Evolutionary conservation across 352 stramenopile species (phyloP).

Genomic region (Ochromonadaceae sp.): DNA sequence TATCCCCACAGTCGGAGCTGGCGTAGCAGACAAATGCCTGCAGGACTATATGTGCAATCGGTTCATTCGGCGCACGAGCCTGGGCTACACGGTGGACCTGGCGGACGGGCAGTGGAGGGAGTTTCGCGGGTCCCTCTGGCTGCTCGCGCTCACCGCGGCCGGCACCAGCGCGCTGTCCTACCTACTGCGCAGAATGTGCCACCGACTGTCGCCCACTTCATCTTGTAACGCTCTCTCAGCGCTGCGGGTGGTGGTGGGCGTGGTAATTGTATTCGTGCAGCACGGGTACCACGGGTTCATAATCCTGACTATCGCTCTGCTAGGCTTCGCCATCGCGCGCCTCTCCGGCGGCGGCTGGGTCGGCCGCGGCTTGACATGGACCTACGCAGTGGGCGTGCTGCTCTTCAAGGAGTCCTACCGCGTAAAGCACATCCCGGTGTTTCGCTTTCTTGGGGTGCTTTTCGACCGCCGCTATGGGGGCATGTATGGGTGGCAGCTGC

Average conservation of each 20-base stretch:
- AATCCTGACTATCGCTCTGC: conserved; percentile 22
- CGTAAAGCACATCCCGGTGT: not conserved
- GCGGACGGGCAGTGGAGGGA: conserved; percentile 38
- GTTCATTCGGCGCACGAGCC: no score
- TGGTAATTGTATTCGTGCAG: conserved; percentile 23
- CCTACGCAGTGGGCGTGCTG: conserved; percentile 28
- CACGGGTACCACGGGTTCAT: conserved; percentile 32
- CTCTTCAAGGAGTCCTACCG: conserved; percentile 33
- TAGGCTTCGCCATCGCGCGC: conserved; percentile 25
- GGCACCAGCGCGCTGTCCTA: conserved; percentile 21
- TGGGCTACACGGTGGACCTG: conserved; percentile 28
- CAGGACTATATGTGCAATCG: no score
- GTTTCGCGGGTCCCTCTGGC: conserved; percentile 31
- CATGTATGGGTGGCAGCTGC: conserved; percentile 30
- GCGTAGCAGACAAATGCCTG: no score
- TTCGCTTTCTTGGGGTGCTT: not conserved
- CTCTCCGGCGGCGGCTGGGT: conserved; percentile 16
- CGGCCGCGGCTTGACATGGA: conserved; percentile 23
- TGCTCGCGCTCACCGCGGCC: conserved; percentile 20
- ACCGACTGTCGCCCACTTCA: no score
- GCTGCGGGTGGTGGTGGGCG: conserved; percentile 18
- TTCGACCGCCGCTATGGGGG: conserved; percentile 25
- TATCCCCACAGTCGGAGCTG: no score
- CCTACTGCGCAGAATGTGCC: conserved; percentile 6
- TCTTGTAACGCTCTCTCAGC: not conserved